Evolutionary conservation across 1,284 basidiomycete species (phyloP).

Genomic region (Apiotrichum siamense): DNA sequence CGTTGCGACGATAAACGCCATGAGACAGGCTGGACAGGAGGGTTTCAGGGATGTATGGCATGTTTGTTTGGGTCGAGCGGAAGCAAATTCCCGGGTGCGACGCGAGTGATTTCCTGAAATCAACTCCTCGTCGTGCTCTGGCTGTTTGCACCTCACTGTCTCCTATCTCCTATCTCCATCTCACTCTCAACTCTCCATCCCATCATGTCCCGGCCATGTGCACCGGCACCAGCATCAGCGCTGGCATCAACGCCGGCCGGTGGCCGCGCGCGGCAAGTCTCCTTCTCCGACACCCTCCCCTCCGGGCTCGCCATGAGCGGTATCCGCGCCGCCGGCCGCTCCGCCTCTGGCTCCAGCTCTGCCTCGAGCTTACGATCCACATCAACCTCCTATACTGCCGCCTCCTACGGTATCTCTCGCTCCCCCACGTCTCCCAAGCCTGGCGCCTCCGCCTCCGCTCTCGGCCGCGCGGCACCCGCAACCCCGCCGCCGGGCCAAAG

Average conservation of each 20-base stretch:
- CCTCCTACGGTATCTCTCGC: neutral
- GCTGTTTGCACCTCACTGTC: too few species aligned
- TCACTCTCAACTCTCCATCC: neutral
- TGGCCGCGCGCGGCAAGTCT: conserved; percentile 6
- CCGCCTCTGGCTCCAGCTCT: neutral
- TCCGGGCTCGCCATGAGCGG: neutral
- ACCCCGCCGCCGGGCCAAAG: neutral
- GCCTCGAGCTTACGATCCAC: neutral
- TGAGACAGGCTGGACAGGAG: too few species aligned
- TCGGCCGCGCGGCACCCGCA: neutral
- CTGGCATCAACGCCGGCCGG: too few species aligned
- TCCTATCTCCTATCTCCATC: neutral
- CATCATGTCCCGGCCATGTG: neutral
- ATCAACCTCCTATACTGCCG: too few species aligned
- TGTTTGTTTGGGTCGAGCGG: too few species aligned
- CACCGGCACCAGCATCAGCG: neutral
- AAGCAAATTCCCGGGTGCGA: too few species aligned
- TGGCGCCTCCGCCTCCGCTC: neutral
- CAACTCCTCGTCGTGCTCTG: too few species aligned
- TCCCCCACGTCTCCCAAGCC: neutral
- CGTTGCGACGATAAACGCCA: too few species aligned
- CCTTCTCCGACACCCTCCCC: neutral
- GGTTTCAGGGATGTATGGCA: too few species aligned
- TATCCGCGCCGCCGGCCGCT: neutral
- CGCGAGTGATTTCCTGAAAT: too few species aligned